A percentile compares a stretch with the other conserved stretches of the same genome.
These are phyloP conservation scores for Anethum foeniculum DNA, from an alignment of 140 eudicot genomes.

Conservation along the genomic window DNA sequence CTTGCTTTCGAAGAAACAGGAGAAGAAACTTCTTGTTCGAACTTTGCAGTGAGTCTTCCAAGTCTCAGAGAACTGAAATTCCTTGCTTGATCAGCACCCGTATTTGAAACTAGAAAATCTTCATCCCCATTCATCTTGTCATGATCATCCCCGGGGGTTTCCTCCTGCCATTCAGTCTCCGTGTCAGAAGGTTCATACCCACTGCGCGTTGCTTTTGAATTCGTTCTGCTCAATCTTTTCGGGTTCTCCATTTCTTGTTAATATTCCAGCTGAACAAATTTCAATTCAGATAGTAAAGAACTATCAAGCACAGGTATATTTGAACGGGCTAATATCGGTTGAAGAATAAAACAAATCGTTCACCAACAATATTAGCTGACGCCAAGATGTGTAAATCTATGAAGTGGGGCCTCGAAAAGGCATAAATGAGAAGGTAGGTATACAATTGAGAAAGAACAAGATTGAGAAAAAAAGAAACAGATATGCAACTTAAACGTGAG, in stretches of 20 bases:
- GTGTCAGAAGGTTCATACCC: constrained; percentile 83
- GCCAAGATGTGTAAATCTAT: not conserved
- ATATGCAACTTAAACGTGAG: constrained; percentile 19
- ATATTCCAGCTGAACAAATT: not conserved
- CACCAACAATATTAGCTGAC: not conserved
- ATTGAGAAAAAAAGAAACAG: not conserved
- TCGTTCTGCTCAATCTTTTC: constrained; percentile 18
- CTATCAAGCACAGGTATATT: constrained; percentile 14
- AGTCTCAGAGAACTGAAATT: constrained; percentile 23
- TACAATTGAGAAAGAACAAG: not conserved
- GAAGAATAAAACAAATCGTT: not conserved
- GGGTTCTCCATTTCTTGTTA: constrained; percentile 34
- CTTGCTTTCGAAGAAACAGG: constrained; percentile 21
- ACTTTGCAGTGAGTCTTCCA: constrained; percentile 31
- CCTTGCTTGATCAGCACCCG: constrained; percentile 21
- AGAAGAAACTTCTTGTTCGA: constrained; percentile 32
- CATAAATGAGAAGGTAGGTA: not conserved
- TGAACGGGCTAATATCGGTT: not conserved
- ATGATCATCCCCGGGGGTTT: constrained; percentile 22
- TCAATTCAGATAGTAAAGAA: constrained; percentile 13
- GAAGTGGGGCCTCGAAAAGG: constrained; percentile 2
- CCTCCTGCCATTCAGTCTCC: constrained; percentile 45
- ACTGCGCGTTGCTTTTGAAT: constrained; percentile 40
- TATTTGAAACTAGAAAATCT: constrained; percentile 8
- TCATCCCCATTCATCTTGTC: constrained; percentile 22